Evolutionary conservation across 2,329 filamentous ascomycete genomes (phyloP).

Genomic region (Diaporthe caulivora): DNA sequence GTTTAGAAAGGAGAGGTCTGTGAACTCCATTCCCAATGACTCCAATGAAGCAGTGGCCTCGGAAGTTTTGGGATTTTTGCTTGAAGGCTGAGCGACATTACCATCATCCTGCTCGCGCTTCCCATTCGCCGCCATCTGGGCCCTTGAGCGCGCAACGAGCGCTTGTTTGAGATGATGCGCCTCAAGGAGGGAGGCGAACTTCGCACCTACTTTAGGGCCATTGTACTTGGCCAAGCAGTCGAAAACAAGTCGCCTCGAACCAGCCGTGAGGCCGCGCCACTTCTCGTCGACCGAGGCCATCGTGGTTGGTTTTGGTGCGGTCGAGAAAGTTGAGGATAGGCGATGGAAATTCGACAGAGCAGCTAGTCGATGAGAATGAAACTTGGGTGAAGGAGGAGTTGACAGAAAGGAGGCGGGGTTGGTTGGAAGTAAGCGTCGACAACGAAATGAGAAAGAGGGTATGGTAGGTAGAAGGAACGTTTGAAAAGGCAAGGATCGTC

Average conservation of each 20-base stretch:
- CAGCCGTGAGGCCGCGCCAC: background rate
- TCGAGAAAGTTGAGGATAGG: too few relatives aligned
- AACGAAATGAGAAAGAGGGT: too few relatives aligned
- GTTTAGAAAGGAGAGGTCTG: too few relatives aligned
- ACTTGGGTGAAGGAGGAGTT: too few relatives aligned
- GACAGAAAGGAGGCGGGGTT: too few relatives aligned
- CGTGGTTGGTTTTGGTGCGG: background rate
- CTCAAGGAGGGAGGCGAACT: background rate
- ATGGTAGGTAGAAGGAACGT: too few relatives aligned
- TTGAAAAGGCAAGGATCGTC: too few relatives aligned
- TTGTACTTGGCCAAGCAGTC: background rate
- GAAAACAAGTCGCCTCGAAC: background rate
- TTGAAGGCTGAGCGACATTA: background rate
- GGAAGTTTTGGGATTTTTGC: background rate
- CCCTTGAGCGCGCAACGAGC: accelerated
- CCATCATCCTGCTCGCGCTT: background rate
- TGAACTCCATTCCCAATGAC: too few relatives aligned
- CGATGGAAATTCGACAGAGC: too few relatives aligned
- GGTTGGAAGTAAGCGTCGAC: too few relatives aligned
- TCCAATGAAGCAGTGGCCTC: background rate
- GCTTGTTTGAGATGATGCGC: too few relatives aligned
- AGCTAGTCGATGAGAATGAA: too few relatives aligned
- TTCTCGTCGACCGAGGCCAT: background rate
- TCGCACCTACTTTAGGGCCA: background rate
- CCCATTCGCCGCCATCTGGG: background rate